phyloP scores from a whole-genome alignment of 805 yeast species.

The Scheffersomyces amazonensis region DNA sequence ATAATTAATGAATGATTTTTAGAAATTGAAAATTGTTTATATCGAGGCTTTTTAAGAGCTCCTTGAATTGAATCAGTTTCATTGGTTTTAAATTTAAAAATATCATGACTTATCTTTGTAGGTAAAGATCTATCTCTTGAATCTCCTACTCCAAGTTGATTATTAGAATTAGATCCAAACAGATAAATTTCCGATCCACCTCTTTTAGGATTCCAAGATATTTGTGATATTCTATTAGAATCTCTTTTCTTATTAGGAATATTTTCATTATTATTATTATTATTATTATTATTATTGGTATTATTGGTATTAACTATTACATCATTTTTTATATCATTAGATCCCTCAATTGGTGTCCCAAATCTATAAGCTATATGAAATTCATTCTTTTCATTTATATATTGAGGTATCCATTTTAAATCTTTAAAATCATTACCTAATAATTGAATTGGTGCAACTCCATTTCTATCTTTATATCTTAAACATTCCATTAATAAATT shows the following conservation, averaged over 20 bases:
- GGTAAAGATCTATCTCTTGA: slow-evolving; percentile 44
- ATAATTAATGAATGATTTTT: slow-evolving; percentile 64
- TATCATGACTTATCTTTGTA: slow-evolving; percentile 33
- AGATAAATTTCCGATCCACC: slow-evolving; percentile 61
- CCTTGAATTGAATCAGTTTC: slow-evolving; percentile 6
- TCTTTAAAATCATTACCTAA: slow-evolving; percentile 46
- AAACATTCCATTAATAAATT: slow-evolving; percentile 35
- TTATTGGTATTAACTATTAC: neutral
- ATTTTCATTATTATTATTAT: neutral
- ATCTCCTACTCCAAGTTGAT: slow-evolving; percentile 66
- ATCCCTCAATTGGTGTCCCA: slow-evolving; percentile 1
- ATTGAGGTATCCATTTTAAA: slow-evolving; percentile 41
- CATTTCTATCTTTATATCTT: slow-evolving; percentile 64
- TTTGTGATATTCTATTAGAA: slow-evolving; percentile 1
- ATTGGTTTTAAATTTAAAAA: slow-evolving; percentile 14
- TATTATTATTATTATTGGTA: neutral
- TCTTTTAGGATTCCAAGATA: slow-evolving; percentile 34
- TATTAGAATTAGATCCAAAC: slow-evolving; percentile 62
- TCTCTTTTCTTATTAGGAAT: neutral
- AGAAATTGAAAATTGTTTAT: slow-evolving; percentile 50
- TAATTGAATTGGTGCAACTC: slow-evolving; percentile 70
- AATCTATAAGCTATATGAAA: slow-evolving; percentile 23
- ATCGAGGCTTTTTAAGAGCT: slow-evolving; percentile 35
- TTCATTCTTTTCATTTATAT: slow-evolving; percentile 34
- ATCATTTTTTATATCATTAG: neutral